phyloP scores from a whole-genome alignment of 2,329 filamentous ascomycete species.

The Ceratocystis ficicola region DNA sequence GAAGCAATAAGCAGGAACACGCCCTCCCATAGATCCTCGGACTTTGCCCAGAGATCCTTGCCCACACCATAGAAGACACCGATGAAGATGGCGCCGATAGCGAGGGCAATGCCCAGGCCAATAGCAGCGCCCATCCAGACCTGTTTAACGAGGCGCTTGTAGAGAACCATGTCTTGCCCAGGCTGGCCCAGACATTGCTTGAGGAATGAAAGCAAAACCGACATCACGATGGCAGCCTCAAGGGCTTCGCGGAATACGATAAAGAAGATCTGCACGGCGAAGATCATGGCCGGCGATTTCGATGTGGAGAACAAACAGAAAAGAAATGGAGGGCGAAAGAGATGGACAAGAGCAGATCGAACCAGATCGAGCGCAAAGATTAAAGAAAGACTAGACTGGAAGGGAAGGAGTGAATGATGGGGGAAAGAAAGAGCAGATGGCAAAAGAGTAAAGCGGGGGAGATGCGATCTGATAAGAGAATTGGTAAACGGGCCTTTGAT shows the following conservation, averaged over 20 bases:
- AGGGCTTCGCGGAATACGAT: conserved; percentile 78
- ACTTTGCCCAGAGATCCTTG: conserved; percentile 46
- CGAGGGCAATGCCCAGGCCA: conserved; percentile 52
- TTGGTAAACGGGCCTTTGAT: neutral
- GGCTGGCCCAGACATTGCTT: conserved; percentile 64
- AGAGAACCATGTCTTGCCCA: conserved; percentile 46
- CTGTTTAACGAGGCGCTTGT: conserved; percentile 57
- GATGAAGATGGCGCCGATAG: conserved; percentile 56
- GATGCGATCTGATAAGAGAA: conserved; percentile 11
- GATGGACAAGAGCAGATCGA: neutral
- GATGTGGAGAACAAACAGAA: neutral
- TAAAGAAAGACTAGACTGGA: neutral
- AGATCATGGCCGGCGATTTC: conserved; percentile 53
- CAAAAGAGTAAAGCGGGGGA: neutral
- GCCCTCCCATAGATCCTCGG: conserved; percentile 63
- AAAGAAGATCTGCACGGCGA: conserved; percentile 74
- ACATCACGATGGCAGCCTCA: conserved; percentile 74
- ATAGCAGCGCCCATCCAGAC: conserved; percentile 56
- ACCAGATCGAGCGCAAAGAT: neutral
- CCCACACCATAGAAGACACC: conserved; percentile 60
- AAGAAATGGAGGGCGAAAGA: neutral
- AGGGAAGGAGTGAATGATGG: neutral
- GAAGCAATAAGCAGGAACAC: conserved; percentile 55
- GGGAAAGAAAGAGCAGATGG: neutral
- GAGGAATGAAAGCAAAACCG: conserved; percentile 72